Conservation (phyloP, 2,329 filamentous ascomycete species). For the Cordyceps farinosa region DNA sequence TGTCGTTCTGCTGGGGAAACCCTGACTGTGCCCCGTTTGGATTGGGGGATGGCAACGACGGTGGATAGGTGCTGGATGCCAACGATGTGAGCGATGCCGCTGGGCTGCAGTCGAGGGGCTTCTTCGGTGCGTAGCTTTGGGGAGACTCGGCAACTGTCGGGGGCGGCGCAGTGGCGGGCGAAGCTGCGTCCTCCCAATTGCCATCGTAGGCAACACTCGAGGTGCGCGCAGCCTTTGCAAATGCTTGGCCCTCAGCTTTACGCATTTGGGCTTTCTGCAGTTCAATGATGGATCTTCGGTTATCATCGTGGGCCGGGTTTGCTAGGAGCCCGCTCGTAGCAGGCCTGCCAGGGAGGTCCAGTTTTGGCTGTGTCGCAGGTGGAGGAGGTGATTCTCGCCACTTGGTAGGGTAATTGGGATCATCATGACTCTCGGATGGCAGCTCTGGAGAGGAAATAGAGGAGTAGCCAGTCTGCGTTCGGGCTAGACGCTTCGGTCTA, state of each 20-base stretch:
- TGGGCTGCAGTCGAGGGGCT: constrained; percentile 39
- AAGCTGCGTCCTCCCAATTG: constrained; percentile 30
- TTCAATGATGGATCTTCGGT: constrained; percentile 56
- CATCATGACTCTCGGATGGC: constrained; percentile 18
- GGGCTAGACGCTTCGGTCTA: constrained; percentile 49
- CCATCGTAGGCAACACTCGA: constrained; percentile 33
- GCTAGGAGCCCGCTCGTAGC: constrained; percentile 42
- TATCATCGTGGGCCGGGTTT: constrained; percentile 45
- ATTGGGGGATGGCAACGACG: constrained; percentile 20
- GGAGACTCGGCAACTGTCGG: constrained; percentile 25
- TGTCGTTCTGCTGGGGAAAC: constrained; percentile 27
- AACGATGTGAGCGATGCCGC: constrained; percentile 35
- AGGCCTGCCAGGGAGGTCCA: constrained; percentile 31
- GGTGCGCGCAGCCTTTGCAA: constrained; percentile 46
- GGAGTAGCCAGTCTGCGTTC: constrained; percentile 56
- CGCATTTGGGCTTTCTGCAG: constrained; percentile 58
- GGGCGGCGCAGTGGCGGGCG: constrained; percentile 21
- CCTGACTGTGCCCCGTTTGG: constrained; percentile 21
- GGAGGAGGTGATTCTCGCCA: constrained; percentile 20
- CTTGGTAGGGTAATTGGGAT: constrained; percentile 19
- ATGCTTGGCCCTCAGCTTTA: constrained; percentile 55
- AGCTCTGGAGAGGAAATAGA: constrained; percentile 25
- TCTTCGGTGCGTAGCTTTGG: constrained; percentile 25
- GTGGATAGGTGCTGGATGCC: constrained; percentile 29
- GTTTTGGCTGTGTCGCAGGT: constrained; percentile 19